These are phyloP conservation scores for Sphaerulina musiva DNA, from an alignment of 2,329 filamentous ascomycete genomes.

Conservation along the genomic window DNA sequence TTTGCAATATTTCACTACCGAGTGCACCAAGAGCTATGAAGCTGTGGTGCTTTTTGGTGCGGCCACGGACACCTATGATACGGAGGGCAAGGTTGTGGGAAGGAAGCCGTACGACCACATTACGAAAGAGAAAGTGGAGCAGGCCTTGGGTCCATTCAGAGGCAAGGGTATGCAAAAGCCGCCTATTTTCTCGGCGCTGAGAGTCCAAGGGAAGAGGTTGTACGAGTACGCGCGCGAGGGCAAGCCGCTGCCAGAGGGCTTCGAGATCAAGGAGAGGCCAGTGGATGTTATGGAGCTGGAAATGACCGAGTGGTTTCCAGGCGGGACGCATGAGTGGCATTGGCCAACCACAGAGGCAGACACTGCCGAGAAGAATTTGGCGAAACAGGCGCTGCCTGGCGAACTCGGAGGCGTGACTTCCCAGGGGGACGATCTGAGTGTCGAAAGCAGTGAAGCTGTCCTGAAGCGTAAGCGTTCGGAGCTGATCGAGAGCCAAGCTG, in stretches of 20 bases:
- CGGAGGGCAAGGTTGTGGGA: conserved; percentile 73
- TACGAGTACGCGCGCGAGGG: conserved; percentile 95
- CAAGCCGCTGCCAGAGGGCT: conserved; percentile 63
- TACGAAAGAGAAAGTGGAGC: conserved; percentile 69
- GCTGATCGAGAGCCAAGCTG: conserved; percentile 13
- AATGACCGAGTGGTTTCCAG: conserved; percentile 75
- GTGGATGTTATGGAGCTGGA: conserved; percentile 74
- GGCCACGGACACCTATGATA: conserved; percentile 87
- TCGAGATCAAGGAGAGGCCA: conserved; percentile 72
- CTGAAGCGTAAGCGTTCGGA: conserved; percentile 32
- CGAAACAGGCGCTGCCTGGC: conserved; percentile 55
- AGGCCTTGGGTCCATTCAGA: conserved; percentile 65
- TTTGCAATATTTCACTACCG: conserved; percentile 63
- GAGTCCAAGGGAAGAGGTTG: conserved; percentile 86
- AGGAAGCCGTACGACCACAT: conserved; percentile 72
- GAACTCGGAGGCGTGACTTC: conserved; percentile 31
- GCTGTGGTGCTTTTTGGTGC: conserved; percentile 83
- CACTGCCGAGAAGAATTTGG: conserved; percentile 66
- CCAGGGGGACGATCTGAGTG: not conserved
- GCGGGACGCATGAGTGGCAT: conserved; percentile 68
- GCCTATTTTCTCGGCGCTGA: conserved; percentile 85
- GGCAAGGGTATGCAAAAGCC: conserved; percentile 85
- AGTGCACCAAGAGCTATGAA: conserved; percentile 91
- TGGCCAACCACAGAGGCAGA: conserved; percentile 77
- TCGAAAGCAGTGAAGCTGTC: conserved; percentile 15